Base-by-base conservation (phyloP, 345 rosid genomes). In the Eucalyptus regnans region DNA sequence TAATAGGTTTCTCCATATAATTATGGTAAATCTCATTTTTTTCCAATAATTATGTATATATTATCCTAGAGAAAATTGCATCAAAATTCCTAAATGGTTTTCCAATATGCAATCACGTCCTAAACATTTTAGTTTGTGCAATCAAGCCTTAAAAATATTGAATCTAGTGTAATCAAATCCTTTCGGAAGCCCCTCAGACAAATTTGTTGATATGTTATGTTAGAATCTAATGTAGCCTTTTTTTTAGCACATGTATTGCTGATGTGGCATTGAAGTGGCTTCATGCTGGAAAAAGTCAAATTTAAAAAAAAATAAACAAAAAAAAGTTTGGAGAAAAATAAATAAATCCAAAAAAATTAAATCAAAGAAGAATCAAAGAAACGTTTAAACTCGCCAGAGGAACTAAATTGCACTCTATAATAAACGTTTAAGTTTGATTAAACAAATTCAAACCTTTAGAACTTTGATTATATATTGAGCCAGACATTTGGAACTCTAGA, bases 11-110 rank as follows among this genome's bases (percentile, higher is more conserved):
- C 41, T 66, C 86, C 88, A 10, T 91, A 86, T 85, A 88, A 89
- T 37, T 88, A 89, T 87, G 80, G 88, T 91, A 86, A 89, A 89
- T 91, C 87, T 76, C 83, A 41, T 76, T 20, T 76, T 76, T 71
- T 18, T 3, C 2, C 46, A 20, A 23, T 41, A 76, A 37, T 76
- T 76, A 64, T 64, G 20, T n/a, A 64, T 2, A n/a, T 64, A 64
- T 64, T 64, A 41, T 18, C 48, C 27, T 76, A 10, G 4, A 43
- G 83, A 76, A 76, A 41, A 76, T 76, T 71, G 44, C 81, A 37
- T 12, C 13, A 71, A 18, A 41, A 20, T 23, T 41, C 83, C 48
- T 41, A 76, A 76, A 41, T 8, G 2, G 27, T 76, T 76, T 25
- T 76, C 46, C 29, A 22, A 20, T 20, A 76, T 10, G 48, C 83